These are phyloP conservation scores for Eimeria necatrix DNA, from an alignment of 169 alveolate species.

Conservation along the genomic window DNA sequence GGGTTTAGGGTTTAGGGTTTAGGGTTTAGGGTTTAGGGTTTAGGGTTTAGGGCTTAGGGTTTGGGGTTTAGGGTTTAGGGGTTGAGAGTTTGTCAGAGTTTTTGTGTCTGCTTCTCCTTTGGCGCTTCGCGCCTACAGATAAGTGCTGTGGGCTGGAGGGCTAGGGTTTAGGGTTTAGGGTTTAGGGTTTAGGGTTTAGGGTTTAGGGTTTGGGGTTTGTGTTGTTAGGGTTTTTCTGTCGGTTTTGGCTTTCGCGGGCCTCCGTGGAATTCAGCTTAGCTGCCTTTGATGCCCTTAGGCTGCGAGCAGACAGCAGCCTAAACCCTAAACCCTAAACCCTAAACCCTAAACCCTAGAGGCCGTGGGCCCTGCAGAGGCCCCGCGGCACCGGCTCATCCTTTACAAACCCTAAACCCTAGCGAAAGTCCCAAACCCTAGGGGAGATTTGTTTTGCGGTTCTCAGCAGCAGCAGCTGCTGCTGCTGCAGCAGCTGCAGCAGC, in stretches of 20 bases:
- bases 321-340: slow-evolving; percentile 33
- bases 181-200: slow-evolving; percentile 47
- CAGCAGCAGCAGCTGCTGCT: no score
- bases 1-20: slow-evolving; percentile 19
- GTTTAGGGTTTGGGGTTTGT: no score
- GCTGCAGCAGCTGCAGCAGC: no score
- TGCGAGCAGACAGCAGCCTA: neutral
- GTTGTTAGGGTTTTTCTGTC: neutral
- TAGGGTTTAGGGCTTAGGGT: slow-evolving; percentile 32
- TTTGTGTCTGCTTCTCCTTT: neutral
- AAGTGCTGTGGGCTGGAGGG: neutral
- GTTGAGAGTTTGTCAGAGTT: neutral
- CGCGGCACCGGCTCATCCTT: no score
- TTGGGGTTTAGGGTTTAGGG: slow-evolving; percentile 36
- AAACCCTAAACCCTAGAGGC: slow-evolving; percentile 5
- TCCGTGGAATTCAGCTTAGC: no score
- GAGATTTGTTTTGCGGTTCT: neutral
- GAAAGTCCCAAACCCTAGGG: no score
- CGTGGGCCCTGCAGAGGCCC: no score
- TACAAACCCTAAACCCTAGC: no score
- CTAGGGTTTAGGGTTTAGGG: neutral
- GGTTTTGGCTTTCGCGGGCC: no score
- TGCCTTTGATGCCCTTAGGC: neutral
- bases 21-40: slow-evolving; percentile 1
- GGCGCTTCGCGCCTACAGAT: neutral